A percentile compares a stretch with the other conserved stretches of the same genome.
phyloP scores from a whole-genome alignment of 441 rosid genomes.

The Lepidium campestre region DNA sequence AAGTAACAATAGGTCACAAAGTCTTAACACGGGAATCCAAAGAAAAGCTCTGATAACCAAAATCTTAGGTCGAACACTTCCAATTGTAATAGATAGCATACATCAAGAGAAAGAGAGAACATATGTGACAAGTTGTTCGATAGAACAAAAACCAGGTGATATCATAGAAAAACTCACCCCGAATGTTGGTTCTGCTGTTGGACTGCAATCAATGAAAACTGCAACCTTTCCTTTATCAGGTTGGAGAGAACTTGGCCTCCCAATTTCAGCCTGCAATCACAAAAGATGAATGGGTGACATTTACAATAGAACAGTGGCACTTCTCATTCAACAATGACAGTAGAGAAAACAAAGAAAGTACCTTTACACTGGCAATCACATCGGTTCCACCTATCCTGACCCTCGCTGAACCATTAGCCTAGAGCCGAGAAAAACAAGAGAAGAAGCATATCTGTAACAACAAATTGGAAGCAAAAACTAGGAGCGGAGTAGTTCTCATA shows the following conservation, averaged over 20 bases:
- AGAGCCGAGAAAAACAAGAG: slow-evolving; percentile 3
- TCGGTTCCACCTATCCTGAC: slow-evolving; percentile 71
- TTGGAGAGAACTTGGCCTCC: slow-evolving; percentile 64
- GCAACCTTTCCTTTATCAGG: slow-evolving; percentile 79
- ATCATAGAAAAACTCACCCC: slow-evolving; percentile 45
- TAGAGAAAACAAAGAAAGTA: slow-evolving; percentile 19
- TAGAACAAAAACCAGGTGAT: not conserved
- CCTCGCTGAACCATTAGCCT: slow-evolving; percentile 92
- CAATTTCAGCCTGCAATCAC: slow-evolving; percentile 72
- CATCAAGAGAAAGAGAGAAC: not conserved
- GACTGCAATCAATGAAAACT: slow-evolving; percentile 74
- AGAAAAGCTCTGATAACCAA: not conserved
- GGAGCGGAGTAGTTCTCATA: not conserved
- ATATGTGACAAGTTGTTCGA: not conserved
- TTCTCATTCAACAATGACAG: not conserved
- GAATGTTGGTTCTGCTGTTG: slow-evolving; percentile 72
- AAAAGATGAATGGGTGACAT: not conserved
- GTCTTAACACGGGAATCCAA: not conserved
- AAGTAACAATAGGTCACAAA: slow-evolving; percentile 2
- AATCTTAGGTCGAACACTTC: not conserved
- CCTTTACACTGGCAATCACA: slow-evolving; percentile 94
- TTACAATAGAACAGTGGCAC: not conserved
- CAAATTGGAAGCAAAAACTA: not conserved
- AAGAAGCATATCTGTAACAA: not conserved
- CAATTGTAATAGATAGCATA: not conserved